Conservation (phyloP, 2,329 filamentous ascomycete genomes). For the Fonsecaea pugnacius region DNA sequence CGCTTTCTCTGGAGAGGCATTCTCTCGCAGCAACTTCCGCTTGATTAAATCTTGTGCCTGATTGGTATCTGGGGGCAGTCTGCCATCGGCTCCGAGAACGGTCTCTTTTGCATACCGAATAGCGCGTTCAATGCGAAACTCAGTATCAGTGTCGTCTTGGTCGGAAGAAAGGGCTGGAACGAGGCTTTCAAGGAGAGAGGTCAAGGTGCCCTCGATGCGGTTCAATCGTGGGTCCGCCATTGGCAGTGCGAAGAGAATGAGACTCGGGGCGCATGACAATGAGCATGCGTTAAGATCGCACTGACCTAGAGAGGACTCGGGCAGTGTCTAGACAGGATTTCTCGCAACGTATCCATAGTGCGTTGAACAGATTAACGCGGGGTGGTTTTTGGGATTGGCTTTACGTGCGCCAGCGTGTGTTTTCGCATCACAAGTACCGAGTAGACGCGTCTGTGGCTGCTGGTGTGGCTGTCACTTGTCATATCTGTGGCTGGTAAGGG, state of each 20-base stretch:
- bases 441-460: slow-evolving; percentile 15
- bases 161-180: slow-evolving; percentile 65
- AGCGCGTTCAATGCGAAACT: slow-evolving; percentile 70
- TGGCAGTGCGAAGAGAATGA: slow-evolving; percentile 37
- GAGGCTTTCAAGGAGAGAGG: slow-evolving; percentile 75
- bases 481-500: slow-evolving; percentile 6
- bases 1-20: slow-evolving; percentile 73
- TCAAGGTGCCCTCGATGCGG: slow-evolving; percentile 78
- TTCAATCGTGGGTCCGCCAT: slow-evolving; percentile 60
- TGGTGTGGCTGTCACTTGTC: neutral
- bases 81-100: slow-evolving; percentile 44
- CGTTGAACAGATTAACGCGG: slow-evolving; percentile 4
- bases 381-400: slow-evolving; percentile 3
- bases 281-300: neutral
- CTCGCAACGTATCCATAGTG: neutral
- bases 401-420: neutral
- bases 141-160: slow-evolving; percentile 69
- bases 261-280: slow-evolving; percentile 28
- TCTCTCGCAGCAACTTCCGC: slow-evolving; percentile 78
- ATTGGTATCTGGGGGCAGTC: slow-evolving; percentile 63
- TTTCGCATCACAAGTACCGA: neutral
- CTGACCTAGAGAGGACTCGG: neutral
- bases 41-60: slow-evolving; percentile 93
- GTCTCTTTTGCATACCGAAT: slow-evolving; percentile 56
- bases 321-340: neutral